Base-by-base conservation (phyloP, 768 basidiomycete genomes). In the Podaxis mareebaensis region DNA sequence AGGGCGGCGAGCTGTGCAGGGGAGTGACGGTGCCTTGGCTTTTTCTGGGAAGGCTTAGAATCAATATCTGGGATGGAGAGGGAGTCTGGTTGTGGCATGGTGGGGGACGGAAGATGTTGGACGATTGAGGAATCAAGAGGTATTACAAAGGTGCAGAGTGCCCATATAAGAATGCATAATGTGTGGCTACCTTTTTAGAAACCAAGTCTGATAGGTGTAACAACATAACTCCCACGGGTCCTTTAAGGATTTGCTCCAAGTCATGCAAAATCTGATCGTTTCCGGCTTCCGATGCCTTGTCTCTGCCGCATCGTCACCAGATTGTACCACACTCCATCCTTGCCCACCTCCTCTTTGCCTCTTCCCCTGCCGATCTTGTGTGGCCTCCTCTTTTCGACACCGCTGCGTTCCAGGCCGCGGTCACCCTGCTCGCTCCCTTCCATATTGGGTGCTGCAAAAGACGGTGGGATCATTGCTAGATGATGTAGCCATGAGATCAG, bases 1-100 rank as follows among this genome's bases (percentile, higher is more conserved):
- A 93, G 80, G 30, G 89, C 89, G 22, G 85, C 84, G 33, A 93
- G 83, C 74, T 93, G 92, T 33, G 78, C 77, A 17, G 88, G 85
- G 40, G 85, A 84, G 70, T 92, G 91, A 53, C 91, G 85, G 75
- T 92, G 89, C 66, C 91, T 83, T 53, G 91, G 88, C 72, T 92
- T 92, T 84, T 92, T 92, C 58, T 79, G 78, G 40, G 56, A 52
- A 46, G 54, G 38, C 68, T 79, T 81, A 67, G 83, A 78, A 61
- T 68, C 62, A 49, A 63, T 42, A 63, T 67, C 63, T 36, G 64
- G 65, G 63, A 60, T 56, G 65, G 72, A 69, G 65, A 71, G 69
- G 65, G 74, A 67, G 48, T 67, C 67, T 61, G 72, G 68, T 67
- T 70, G 69, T 61, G 65, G 67, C 65, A 66, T 61, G 66, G 67